Evolutionary conservation across 148 eudicot species (phyloP).

Genomic region (Salicornia ramosissima): DNA sequence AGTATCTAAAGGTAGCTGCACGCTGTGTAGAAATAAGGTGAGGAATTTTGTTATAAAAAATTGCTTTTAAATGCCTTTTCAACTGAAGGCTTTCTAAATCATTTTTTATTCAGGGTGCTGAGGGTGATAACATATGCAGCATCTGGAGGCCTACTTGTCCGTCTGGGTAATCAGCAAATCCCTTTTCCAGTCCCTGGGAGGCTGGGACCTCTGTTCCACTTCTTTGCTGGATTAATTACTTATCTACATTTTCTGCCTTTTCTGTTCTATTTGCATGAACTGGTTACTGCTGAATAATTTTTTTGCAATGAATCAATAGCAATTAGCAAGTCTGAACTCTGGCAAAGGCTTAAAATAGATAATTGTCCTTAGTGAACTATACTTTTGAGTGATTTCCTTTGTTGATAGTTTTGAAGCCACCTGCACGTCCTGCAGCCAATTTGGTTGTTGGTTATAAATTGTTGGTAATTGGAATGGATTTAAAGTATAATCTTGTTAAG

Average conservation of each 20-base stretch:
- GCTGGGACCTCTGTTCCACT: no score
- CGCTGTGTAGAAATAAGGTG: constrained; percentile 82
- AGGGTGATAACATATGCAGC: constrained; percentile 54
- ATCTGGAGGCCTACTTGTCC: constrained; percentile 97
- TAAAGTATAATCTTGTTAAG: no score
- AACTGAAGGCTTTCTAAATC: constrained; percentile 1
- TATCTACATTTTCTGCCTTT: no score
- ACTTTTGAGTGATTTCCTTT: neutral
- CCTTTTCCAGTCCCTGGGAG: constrained; percentile 1
- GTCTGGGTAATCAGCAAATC: constrained; percentile 53
- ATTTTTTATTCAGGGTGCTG: constrained; percentile 41
- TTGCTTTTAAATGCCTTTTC: neutral
- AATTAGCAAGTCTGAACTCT: neutral
- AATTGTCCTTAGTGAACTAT: neutral
- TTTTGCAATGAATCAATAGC: neutral
- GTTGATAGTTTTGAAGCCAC: no score
- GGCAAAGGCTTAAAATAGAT: neutral
- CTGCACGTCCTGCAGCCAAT: no score
- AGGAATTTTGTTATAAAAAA: neutral
- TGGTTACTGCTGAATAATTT: no score
- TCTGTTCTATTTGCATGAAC: no score
- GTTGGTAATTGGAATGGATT: no score
- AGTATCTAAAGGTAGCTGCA: constrained; percentile 61
- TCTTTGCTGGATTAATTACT: no score
- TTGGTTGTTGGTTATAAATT: no score